Conservation (phyloP, 2,329 filamentous ascomycete genomes). For the Colletotrichum horii region DNA sequence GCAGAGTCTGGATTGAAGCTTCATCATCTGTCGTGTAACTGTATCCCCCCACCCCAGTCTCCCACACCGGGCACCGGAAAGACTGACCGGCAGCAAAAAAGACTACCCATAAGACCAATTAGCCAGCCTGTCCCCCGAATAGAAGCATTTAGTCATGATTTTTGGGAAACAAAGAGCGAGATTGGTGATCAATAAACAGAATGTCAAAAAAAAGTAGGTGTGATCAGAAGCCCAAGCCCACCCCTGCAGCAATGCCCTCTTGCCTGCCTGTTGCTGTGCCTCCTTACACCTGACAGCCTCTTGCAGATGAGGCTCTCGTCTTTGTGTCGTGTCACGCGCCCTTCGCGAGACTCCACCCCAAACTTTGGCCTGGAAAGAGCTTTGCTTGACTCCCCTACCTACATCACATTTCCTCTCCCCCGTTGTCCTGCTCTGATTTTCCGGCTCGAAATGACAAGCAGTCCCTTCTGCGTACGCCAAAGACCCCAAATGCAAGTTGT, state of each 20-base stretch:
- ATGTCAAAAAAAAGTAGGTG: conserved; percentile 1
- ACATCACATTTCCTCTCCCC: background rate
- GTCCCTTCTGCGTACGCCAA: conserved; percentile 23
- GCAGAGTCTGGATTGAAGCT: background rate
- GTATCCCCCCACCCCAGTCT: background rate
- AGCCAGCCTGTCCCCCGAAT: background rate
- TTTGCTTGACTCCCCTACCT: background rate
- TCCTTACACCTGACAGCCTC: background rate
- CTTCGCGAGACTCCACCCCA: background rate
- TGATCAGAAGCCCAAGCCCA: background rate
- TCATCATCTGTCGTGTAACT: background rate
- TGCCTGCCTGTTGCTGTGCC: background rate
- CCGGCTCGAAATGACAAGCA: conserved; percentile 16
- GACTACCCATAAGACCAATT: background rate
- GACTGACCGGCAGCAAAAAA: background rate
- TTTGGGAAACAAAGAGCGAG: background rate
- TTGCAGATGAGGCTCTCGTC: background rate
- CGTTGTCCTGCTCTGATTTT: background rate
- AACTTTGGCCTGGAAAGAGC: background rate
- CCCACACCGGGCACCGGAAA: background rate
- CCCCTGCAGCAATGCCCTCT: background rate
- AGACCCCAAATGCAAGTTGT: conserved; percentile 21
- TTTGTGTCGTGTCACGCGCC: background rate
- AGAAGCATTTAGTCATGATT: background rate
- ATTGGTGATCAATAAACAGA: background rate